Base-by-base conservation (phyloP, 2,329 filamentous ascomycete genomes). In the Lachnellula subtilissima region DNA sequence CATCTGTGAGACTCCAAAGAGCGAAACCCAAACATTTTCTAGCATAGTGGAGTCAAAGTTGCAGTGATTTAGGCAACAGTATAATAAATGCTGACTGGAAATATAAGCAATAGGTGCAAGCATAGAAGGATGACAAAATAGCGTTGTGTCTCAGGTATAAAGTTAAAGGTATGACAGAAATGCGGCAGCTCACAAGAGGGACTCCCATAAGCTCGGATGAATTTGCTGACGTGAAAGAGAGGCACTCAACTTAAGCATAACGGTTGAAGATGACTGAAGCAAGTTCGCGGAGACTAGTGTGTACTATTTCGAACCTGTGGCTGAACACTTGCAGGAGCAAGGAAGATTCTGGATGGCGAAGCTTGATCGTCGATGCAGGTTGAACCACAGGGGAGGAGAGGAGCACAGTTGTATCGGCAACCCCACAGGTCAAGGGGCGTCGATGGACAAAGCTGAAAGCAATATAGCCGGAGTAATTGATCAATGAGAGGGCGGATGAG, bases 231-330 rank as follows among this genome's bases (percentile, higher is more conserved):
- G 15, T 15, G 45, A 14, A 23, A 43, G 9, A 22, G 37, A 46
- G 19, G 28, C n/a, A 9, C 19, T 49, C 37, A 39, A 56, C 45
- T 59, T 59, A 61, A 61, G 59, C 59, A 59, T 59, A 59, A 61
- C 50, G 50, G 39, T 43, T 43, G n/a, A 47, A 45, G 35, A 55
- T 54, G 52, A 53, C 45, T 47, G 49, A 9, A 52, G 19, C 48
- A 36, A n/a, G 6, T 45, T 25, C 19, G 23, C n/a, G 53, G n/a
- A 2, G 43, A 45, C 17, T n/a, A 58, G 54, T 58, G 48, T 42
- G 4, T 45, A 47, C 54, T 61, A 52, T 58, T 58, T 56, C 54
- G 50, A 45, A 53, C 36, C 28, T n/a, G 39, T 25, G 47, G 47
- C 32, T 52, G 50, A 47, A 52, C 15, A 36, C 36, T 19, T 23